Base-by-base conservation (phyloP, 2,329 filamentous ascomycete genomes). In the Epichloe coenophiala region DNA sequence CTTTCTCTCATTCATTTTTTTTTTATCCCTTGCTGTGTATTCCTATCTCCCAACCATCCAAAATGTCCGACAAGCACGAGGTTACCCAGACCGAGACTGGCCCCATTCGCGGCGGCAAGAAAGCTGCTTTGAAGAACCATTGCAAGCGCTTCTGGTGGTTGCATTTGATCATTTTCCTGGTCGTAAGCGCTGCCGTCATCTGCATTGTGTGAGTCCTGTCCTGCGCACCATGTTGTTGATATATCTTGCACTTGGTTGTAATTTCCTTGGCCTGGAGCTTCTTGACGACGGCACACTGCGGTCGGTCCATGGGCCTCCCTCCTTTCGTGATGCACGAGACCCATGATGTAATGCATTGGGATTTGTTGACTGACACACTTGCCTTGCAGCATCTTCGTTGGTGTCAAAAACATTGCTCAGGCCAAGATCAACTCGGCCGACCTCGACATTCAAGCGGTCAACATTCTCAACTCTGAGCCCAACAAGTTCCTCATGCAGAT, bases 121-220 rank as follows among this genome's bases (percentile, higher is more conserved):
- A 64, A 55, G 64, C 68, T 53, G 62, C 62, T 33, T 66, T 68
- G 56, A 65, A 66, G 50, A 66, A 70, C 45, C 76, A 80, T 60
- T 74, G 73, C 61, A 71, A 65, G 59, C 71, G 68, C 57, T 81
- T 75, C 58, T 84, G 80, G 81, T 84, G 80, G 80, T 58, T 72
- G 55, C 72, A 81, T 57, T 61, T 82, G 52, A 66, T 83, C 52
- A 61, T 70, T 15, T 61, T 79, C 48, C 60, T 74, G 51, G 56
- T 71, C 53, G 63, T 80, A 43, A 62, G 75, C 42, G 69, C 80
- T 36, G 63, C 84, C 13, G 67, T 80, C 38, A 72, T 84, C 17
- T 69, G 77, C 39, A 67, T 81, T 39, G 63, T 83, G 80, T 83
- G 69, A 75, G 78, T 53, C 23, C 74, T 31, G 17, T 33, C 15